These are phyloP conservation scores for Endotrypanum monterogeii DNA, from an alignment of 208 protist species.

Conservation along the genomic window DNA sequence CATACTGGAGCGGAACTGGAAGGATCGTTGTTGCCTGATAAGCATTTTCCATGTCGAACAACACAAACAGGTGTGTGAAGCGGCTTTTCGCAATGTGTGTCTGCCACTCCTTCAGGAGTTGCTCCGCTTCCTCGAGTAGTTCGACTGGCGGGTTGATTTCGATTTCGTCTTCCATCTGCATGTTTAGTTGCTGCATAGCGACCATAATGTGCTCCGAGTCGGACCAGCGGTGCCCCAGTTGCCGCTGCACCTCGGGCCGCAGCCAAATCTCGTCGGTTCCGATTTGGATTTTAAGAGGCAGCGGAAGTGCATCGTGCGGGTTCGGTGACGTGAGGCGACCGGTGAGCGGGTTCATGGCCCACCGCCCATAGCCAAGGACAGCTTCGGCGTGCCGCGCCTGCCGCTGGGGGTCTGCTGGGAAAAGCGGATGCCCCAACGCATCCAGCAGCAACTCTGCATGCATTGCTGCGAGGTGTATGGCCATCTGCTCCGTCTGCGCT, in stretches of 20 bases:
- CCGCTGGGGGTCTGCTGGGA: slow-evolving; percentile 44
- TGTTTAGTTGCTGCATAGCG: slow-evolving; percentile 37
- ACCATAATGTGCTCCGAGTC: slow-evolving; percentile 60
- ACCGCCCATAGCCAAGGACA: slow-evolving; percentile 67
- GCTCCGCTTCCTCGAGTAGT: slow-evolving; percentile 54
- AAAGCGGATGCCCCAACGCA: slow-evolving; percentile 59
- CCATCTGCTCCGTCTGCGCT: slow-evolving; percentile 58
- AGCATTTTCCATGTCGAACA: slow-evolving; percentile 63
- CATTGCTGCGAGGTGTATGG: slow-evolving; percentile 76
- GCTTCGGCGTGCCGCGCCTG: slow-evolving; percentile 67
- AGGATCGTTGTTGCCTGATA: slow-evolving; percentile 74
- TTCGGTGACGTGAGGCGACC: slow-evolving; percentile 24
- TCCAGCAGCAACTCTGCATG: slow-evolving; percentile 84
- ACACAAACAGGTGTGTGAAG: slow-evolving; percentile 68
- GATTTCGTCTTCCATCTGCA: slow-evolving; percentile 48
- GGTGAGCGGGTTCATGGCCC: slow-evolving; percentile 55
- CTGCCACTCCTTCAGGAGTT: slow-evolving; percentile 64
- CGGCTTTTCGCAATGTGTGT: slow-evolving; percentile 54
- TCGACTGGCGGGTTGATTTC: slow-evolving; percentile 66
- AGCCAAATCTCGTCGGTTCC: slow-evolving; percentile 76
- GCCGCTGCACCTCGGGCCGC: slow-evolving; percentile 14
- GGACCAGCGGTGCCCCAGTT: slow-evolving; percentile 27
- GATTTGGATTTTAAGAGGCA: slow-evolving; percentile 75
- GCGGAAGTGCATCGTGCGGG: slow-evolving; percentile 57
- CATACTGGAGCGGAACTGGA: slow-evolving; percentile 62